A percentile compares a stretch with the other conserved stretches of the same genome.
Conservation (phyloP, 768 basidiomycete species). For the Agaricus blazei region DNA sequence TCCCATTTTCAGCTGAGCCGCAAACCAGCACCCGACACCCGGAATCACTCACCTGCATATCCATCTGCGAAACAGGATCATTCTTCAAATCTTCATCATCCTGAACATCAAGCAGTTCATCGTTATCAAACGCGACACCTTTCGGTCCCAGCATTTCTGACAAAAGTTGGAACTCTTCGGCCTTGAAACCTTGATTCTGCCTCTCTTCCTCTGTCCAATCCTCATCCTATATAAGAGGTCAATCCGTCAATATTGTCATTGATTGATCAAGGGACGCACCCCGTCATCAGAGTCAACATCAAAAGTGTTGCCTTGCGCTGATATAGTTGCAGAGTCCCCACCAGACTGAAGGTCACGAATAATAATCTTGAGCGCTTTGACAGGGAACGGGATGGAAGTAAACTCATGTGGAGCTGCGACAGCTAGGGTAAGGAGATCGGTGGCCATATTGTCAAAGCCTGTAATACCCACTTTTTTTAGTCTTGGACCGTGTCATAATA, state of each 20-base stretch:
- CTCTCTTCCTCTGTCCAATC: constrained; percentile 94
- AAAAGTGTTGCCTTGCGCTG: constrained; percentile 44
- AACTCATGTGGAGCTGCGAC: constrained; percentile 79
- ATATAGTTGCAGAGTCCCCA: constrained; percentile 67
- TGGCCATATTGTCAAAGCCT: constrained; percentile 3
- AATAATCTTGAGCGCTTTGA: constrained; percentile 89
- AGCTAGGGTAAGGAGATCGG: constrained; percentile 7
- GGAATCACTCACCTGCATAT: constrained; percentile 51
- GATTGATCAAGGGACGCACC: constrained; percentile 25
- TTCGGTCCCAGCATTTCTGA: constrained; percentile 79
- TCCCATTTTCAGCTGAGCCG: background rate
- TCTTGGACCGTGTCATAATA: constrained; percentile 94
- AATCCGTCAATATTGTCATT: background rate
- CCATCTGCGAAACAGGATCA: constrained; percentile 84
- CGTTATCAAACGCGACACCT: constrained; percentile 70
- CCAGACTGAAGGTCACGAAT: constrained; percentile 78
- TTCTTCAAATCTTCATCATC: constrained; percentile 87
- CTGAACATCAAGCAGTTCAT: constrained; percentile 65
- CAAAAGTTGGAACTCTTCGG: constrained; percentile 79
- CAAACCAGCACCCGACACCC: too few species aligned
- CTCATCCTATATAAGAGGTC: constrained; percentile 52
- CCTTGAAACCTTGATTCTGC: constrained; percentile 48
- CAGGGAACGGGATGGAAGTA: constrained; percentile 79
- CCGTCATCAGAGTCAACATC: constrained; percentile 76
- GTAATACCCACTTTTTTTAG: constrained; percentile 67